Percentiles rank a stretch among this genome's conserved stretches.
phyloP scores from a whole-genome alignment of 352 stramenopile species.

The Hyphochytrium catenoides region DNA sequence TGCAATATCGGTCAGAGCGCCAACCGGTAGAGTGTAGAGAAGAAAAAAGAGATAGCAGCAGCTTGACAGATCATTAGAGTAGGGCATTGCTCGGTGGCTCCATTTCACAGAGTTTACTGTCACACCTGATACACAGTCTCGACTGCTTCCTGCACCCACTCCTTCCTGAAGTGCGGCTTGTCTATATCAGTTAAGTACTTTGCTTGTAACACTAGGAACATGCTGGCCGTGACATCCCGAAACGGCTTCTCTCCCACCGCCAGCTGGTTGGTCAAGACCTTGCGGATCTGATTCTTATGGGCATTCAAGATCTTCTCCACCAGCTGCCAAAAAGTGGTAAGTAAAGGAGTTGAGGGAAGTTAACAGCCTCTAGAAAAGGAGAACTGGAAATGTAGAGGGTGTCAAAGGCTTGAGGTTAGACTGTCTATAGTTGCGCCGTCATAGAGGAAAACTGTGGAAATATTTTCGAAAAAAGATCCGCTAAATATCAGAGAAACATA shows the following conservation, averaged over 20 bases:
- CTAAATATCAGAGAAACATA: no score
- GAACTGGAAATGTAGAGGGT: no score
- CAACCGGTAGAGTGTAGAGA: neutral
- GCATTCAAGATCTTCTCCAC: slow-evolving; percentile 17
- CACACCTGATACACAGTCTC: slow-evolving; percentile 1
- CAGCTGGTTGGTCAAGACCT: slow-evolving; percentile 20
- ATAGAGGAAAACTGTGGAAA: neutral
- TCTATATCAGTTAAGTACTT: slow-evolving; percentile 37
- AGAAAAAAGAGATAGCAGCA: neutral
- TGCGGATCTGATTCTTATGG: slow-evolving; percentile 20
- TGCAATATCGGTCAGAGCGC: neutral
- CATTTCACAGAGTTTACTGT: no score
- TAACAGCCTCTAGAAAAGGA: no score
- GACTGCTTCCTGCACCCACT: slow-evolving; percentile 27
- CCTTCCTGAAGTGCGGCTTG: slow-evolving; percentile 26
- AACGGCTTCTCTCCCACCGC: slow-evolving; percentile 13
- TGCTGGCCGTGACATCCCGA: slow-evolving; percentile 13
- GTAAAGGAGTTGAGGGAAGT: slow-evolving; percentile 2
- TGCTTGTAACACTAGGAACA: slow-evolving; percentile 24
- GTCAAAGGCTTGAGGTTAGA: no score
- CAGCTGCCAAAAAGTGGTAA: slow-evolving; percentile 5
- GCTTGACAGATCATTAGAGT: no score
- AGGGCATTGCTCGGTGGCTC: no score
- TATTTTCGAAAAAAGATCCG: slow-evolving; percentile 1
- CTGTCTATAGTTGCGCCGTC: no score